Evolutionary conservation across 441 rosid genomes (phyloP).

Genomic region (Aleurites moluccanus): DNA sequence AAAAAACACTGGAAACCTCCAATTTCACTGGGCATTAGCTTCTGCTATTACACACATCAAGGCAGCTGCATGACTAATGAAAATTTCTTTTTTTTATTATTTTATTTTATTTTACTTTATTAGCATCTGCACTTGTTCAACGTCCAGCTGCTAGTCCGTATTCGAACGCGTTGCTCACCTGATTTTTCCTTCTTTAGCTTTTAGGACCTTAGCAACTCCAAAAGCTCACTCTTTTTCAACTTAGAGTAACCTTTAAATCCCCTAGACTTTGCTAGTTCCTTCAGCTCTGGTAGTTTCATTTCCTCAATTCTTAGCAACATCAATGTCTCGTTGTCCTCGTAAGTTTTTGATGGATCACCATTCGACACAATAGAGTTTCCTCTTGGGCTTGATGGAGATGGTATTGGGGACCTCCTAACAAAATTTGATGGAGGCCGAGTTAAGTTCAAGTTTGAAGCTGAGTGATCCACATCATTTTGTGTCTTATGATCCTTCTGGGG

Average conservation of each 20-base stretch:
- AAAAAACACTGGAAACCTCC: too few relatives aligned
- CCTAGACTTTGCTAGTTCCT: slow-evolving; percentile 59
- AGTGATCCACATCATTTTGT: background rate
- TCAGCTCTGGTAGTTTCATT: slow-evolving; percentile 64
- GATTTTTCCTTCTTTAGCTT: background rate
- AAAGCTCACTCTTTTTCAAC: slow-evolving; percentile 56
- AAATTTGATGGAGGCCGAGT: slow-evolving; percentile 46
- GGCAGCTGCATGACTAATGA: too few relatives aligned
- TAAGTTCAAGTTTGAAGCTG: slow-evolving; percentile 21
- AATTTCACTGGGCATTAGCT: too few relatives aligned
- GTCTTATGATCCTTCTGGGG: slow-evolving; percentile 16
- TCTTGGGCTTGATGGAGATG: slow-evolving; percentile 30
- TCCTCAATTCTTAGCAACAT: slow-evolving; percentile 37
- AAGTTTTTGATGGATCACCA: slow-evolving; percentile 11
- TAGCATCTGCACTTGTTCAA: background rate
- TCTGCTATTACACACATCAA: too few relatives aligned
- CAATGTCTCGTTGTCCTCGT: slow-evolving; percentile 8
- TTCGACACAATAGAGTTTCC: slow-evolving; percentile 26
- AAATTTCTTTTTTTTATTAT: too few relatives aligned
- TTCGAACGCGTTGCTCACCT: background rate
- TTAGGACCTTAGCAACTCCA: slow-evolving; percentile 39
- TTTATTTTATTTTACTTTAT: too few relatives aligned
- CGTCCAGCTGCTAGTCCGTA: background rate
- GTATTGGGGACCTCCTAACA: slow-evolving; percentile 43
- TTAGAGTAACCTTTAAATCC: slow-evolving; percentile 66